Percentiles rank a stretch among this genome's conserved stretches.
These are phyloP conservation scores for Erodium chrysanthum DNA, from an alignment of 441 rosid genomes.

Conservation along the genomic window DNA sequence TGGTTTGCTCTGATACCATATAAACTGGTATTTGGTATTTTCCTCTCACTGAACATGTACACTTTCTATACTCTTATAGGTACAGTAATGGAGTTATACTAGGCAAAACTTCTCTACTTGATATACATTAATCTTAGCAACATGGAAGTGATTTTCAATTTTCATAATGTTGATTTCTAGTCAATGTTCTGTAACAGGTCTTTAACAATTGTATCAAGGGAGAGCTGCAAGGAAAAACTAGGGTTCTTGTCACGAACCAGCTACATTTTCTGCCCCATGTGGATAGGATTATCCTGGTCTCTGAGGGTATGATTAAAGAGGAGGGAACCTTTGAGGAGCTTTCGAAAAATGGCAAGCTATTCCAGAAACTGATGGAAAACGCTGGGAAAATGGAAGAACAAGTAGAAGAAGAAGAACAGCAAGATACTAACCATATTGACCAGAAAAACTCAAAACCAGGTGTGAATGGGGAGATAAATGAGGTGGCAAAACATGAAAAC, in stretches of 20 bases:
- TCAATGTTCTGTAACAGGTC: slow-evolving; percentile 46
- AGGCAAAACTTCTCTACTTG: too few relatives aligned
- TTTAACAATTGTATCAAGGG: slow-evolving; percentile 79
- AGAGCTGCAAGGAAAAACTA: slow-evolving; percentile 66
- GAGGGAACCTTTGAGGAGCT: slow-evolving; percentile 91
- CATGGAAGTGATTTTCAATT: slow-evolving; percentile 6
- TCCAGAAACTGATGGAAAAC: slow-evolving; percentile 91
- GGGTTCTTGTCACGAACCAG: slow-evolving; percentile 97
- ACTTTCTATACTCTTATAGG: too few relatives aligned
- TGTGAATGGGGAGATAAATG: slow-evolving; percentile 40
- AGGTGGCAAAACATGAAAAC: slow-evolving; percentile 29
- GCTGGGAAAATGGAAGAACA: slow-evolving; percentile 95
- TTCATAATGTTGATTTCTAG: slow-evolving; percentile 8
- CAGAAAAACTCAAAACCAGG: slow-evolving; percentile 34
- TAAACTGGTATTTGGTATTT: too few relatives aligned
- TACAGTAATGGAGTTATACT: too few relatives aligned
- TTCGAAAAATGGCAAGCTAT: slow-evolving; percentile 51
- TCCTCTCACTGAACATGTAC: too few relatives aligned
- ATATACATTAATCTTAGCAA: too few relatives aligned
- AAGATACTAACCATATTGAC: slow-evolving; percentile 31
- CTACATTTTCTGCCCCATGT: slow-evolving; percentile 91
- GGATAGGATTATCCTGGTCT: slow-evolving; percentile 70
- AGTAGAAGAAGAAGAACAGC: slow-evolving; percentile 41
- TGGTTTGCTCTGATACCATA: too few relatives aligned
- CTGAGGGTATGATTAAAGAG: slow-evolving; percentile 77